A percentile compares a stretch with the other conserved stretches of the same genome.
Conservation (phyloP, 2,329 filamentous ascomycete species). For the Ascochyta koolunga region DNA sequence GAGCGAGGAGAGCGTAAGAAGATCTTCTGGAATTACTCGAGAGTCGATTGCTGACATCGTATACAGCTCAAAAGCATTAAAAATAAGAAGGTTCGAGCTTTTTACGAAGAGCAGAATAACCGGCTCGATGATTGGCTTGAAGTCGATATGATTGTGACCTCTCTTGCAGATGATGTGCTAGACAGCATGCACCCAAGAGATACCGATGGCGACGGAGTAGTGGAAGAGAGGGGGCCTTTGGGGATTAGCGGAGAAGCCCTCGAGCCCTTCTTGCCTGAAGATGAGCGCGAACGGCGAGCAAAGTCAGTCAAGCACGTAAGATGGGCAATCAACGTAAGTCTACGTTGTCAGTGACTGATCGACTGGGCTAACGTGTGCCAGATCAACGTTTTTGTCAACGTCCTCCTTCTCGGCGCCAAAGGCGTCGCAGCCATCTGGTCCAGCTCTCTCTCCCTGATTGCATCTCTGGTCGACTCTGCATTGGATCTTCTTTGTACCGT, state of each 20-base stretch:
- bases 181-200: conserved; percentile 64
- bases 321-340: conserved; percentile 61
- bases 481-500: conserved; percentile 65
- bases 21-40: background rate
- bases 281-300: conserved; percentile 57
- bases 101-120: conserved; percentile 62
- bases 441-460: conserved; percentile 65
- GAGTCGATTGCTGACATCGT: background rate
- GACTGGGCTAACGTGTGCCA: conserved; percentile 23
- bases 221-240: conserved; percentile 59
- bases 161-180: conserved; percentile 64
- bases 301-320: conserved; percentile 57
- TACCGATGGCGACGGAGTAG: conserved; percentile 61
- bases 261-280: conserved; percentile 62
- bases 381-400: conserved; percentile 66
- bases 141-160: conserved; percentile 63
- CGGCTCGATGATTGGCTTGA: conserved; percentile 64
- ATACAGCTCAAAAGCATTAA: conserved; percentile 57
- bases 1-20: conserved; percentile 54
- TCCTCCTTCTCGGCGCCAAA: conserved; percentile 63
- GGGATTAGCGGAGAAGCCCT: conserved; percentile 58
- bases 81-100: conserved; percentile 58
- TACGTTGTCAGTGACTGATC: background rate
- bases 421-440: conserved; percentile 61
- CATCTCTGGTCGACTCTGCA: conserved; percentile 66